Evolutionary conservation across 2,329 filamentous ascomycete genomes (phyloP), one percentile per base, ranked within the genome.

Genomic region (Claviceps maximensis): DNA sequence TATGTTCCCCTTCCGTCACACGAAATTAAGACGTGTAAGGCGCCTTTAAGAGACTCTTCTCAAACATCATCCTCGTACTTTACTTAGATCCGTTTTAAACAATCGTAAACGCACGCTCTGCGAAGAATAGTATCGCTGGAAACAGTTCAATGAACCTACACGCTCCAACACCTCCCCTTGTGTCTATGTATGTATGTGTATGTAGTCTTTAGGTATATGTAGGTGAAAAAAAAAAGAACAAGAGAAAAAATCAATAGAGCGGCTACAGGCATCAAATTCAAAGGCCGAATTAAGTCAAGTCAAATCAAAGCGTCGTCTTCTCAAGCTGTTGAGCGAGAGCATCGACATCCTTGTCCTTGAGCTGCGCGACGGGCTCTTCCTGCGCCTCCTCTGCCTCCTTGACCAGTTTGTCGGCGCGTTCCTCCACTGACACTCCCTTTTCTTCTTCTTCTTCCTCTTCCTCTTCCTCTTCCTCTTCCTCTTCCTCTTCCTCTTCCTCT

Each of bases 271-370:
- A 17, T 12, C 31, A 36, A 36, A 9, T 29, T 4, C 9, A 33
- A 33, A 33, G 8, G 7, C 8, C 9, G 31, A 33, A 44, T 36
- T 25, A 42, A 19, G 49, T 44, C 25, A 21, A 44, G 31, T 25
- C 4, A 40, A 46, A 47, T 59, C 60, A 82, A 58, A 82, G 76
- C 48, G 60, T 66, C 25, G 87, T 86, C 78, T 90, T 90, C 56
- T 78, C 80, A 60, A 97, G 71, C 63, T 81, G 76, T 65, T 84
- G 79, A 17, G 89, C 86, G 63, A 97, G 72, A 47, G 82, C 83
- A 62, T 96, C 89, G 41, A 97, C 87, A 33, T 86, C 85, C 67
- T 83, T 80, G 65, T 90, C 82, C 68, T 87, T 78, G 58, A 79
- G 69, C 67, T 84, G 79, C 17, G 80, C 76, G n/a, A 84, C 80